Conservation (phyloP, 257 asterid species). For the Dorcoceras hygrometricum region DNA sequence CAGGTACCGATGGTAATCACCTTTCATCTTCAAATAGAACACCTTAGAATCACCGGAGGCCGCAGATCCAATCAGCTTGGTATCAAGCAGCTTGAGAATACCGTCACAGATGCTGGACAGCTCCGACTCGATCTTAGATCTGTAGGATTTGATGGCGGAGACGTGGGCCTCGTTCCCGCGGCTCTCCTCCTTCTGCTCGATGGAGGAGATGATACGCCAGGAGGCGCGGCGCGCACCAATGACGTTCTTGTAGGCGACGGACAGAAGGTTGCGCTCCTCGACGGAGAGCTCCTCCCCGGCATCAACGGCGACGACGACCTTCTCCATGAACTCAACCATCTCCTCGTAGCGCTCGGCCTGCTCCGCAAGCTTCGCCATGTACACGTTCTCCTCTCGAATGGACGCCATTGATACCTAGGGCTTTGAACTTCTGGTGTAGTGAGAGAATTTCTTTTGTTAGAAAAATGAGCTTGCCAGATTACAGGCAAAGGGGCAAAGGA, state of each 20-base stretch:
- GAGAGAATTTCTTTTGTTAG: background rate
- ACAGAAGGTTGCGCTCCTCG: background rate
- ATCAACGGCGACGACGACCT: background rate
- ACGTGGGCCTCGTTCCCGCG: background rate
- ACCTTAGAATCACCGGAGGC: background rate
- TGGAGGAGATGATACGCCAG: background rate
- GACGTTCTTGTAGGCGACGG: background rate
- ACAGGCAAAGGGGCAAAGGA: no score
- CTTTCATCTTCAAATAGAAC: background rate
- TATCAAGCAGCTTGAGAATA: background rate
- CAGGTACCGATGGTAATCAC: background rate
- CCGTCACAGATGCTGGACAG: background rate
- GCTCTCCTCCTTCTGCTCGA: conserved; percentile 3
- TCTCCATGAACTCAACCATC: background rate
- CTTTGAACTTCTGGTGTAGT: background rate
- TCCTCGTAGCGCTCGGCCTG: conserved; percentile 2
- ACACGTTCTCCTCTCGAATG: background rate
- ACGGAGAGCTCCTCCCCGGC: background rate
- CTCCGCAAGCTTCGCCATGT: background rate
- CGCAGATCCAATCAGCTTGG: background rate
- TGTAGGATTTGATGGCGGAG: background rate
- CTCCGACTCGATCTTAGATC: conserved; percentile 1
- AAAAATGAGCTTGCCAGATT: no score
- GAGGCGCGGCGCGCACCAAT: background rate
- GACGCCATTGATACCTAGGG: background rate